These are phyloP conservation scores for Dalbergia oliveri DNA, from an alignment of 306 rosid genomes.

Conservation along the genomic window DNA sequence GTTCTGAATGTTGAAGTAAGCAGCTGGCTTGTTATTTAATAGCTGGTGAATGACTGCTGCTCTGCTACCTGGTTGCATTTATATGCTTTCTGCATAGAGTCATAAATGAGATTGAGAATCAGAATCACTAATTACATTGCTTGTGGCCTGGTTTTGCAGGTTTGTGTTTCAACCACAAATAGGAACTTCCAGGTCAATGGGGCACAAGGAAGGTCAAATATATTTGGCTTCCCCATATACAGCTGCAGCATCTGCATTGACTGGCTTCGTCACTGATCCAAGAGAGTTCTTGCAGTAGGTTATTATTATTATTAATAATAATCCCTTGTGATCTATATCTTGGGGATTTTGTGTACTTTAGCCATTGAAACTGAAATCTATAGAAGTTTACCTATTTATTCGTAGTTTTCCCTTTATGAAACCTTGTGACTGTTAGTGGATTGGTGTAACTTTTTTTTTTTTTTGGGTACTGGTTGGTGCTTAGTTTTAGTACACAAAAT, in stretches of 20 bases:
- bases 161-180: constrained; percentile 76
- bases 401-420: not conserved
- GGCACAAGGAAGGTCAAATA: constrained; percentile 92
- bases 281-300: constrained; percentile 87
- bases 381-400: not conserved
- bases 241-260: constrained; percentile 98
- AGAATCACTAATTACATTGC: constrained; percentile 17
- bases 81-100: constrained; percentile 10
- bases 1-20: constrained; percentile 22
- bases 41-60: not conserved
- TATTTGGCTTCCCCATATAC: constrained; percentile 95
- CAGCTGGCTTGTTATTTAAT: not conserved
- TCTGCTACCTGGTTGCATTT: constrained; percentile 26
- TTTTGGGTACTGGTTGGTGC: not conserved
- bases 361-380: constrained; percentile 14
- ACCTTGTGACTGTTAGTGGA: constrained; percentile 7
- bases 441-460: not conserved
- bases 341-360: constrained; percentile 41
- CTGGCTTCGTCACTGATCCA: constrained; percentile 93
- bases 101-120: not conserved
- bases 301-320: not conserved
- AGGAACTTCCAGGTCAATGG: constrained; percentile 99
- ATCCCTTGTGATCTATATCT: constrained; percentile 6
- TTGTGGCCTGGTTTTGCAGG: constrained; percentile 60
- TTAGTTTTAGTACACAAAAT: not conserved